These are phyloP conservation scores for Calocybe cyanea DNA, from an alignment of 768 basidiomycete genomes.

Conservation along the genomic window DNA sequence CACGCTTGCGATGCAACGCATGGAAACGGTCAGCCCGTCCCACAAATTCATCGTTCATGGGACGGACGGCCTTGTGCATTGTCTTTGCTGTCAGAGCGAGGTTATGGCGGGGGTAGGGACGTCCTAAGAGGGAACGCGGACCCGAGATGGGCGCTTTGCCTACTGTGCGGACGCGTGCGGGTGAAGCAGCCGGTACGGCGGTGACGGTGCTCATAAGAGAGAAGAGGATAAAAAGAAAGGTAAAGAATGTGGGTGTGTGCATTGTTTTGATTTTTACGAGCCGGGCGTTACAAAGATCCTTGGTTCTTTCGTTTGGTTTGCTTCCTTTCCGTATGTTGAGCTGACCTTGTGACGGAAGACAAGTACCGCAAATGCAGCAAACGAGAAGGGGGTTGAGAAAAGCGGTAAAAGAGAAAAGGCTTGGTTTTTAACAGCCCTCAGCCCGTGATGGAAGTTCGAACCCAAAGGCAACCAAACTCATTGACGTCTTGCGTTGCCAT, in stretches of 20 bases:
- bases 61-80: background rate
- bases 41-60: background rate
- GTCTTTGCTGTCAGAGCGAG: background rate
- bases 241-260: constrained; percentile 24
- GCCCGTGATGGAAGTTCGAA: constrained; percentile 1
- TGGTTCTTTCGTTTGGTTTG: too few species aligned
- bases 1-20: constrained; percentile 4
- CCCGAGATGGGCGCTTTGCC: background rate
- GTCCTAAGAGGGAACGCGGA: constrained; percentile 21
- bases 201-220: constrained; percentile 30
- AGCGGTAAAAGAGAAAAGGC: background rate
- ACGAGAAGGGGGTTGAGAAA: background rate
- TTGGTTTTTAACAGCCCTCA: constrained; percentile 2
- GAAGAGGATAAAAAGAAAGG: constrained; percentile 30
- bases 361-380: constrained; percentile 6
- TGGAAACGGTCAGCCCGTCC: constrained; percentile 10
- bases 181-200: constrained; percentile 30
- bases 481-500: constrained; percentile 2
- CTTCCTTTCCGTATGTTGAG: background rate
- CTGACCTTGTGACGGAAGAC: constrained; percentile 8
- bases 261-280: constrained; percentile 14
- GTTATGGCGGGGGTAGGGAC: constrained; percentile 15
- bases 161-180: constrained; percentile 15
- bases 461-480: background rate
- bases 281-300: background rate